Evolutionary conservation across 2,329 filamentous ascomycete genomes (phyloP).

Genomic region (Penicillium sp.): DNA sequence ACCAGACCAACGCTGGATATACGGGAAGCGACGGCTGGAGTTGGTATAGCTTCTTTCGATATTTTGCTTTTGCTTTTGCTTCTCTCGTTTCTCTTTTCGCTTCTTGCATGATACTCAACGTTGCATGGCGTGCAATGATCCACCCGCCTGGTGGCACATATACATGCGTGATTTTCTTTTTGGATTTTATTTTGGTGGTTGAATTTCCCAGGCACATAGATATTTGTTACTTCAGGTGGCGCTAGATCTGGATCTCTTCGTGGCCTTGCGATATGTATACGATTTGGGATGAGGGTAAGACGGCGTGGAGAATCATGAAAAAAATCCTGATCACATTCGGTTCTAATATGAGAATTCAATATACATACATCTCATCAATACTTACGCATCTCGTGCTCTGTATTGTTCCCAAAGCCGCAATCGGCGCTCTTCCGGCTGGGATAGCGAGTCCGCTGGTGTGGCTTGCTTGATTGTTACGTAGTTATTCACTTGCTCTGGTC

Average conservation of each 20-base stretch:
- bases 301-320: not conserved
- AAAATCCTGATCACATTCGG: not conserved
- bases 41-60: slow-evolving; percentile 4
- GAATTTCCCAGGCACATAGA: not conserved
- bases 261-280: not conserved
- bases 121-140: slow-evolving; percentile 3
- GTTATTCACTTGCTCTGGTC: slow-evolving; percentile 25
- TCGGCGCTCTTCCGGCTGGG: slow-evolving; percentile 28
- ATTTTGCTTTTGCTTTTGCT: not conserved
- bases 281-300: not conserved
- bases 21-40: slow-evolving; percentile 15
- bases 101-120: not conserved
- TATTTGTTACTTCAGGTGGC: not conserved
- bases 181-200: not conserved
- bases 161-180: not conserved
- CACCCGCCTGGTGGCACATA: not conserved
- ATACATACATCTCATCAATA: not conserved
- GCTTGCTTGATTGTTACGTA: slow-evolving; percentile 28
- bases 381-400: not conserved
- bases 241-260: not conserved
- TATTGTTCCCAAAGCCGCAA: slow-evolving; percentile 22
- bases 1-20: slow-evolving; percentile 14
- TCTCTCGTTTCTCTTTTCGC: not conserved
- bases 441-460: slow-evolving; percentile 31
- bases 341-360: not conserved